Percentiles rank a stretch among this genome's conserved stretches.
Evolutionary conservation across 2,329 filamentous ascomycete genomes (phyloP).

Genomic region (Ascochyta clinopodiicola): DNA sequence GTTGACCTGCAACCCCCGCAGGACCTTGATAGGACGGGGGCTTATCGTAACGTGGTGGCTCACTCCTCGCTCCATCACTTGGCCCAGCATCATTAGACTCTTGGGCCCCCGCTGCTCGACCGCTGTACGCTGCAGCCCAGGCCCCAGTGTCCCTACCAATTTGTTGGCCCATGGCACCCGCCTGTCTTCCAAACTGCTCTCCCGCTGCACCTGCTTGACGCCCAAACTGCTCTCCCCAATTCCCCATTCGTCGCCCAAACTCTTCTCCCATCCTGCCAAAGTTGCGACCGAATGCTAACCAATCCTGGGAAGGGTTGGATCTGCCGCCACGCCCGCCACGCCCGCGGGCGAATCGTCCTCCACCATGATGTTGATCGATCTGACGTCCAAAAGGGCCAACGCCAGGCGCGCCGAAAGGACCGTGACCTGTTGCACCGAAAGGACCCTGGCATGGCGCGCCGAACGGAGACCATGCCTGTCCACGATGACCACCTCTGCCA

Average conservation of each 20-base stretch:
- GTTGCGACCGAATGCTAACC: constrained; percentile 25
- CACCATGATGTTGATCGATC: neutral
- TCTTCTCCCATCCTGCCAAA: constrained; percentile 41
- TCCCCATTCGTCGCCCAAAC: constrained; percentile 39
- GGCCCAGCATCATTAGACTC: constrained; percentile 7
- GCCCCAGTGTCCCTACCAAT: constrained; percentile 12
- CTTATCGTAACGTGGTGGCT: constrained; percentile 17
- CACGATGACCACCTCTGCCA: constrained; percentile 3
- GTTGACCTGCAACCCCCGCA: constrained; percentile 22
- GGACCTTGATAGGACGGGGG: constrained; percentile 24
- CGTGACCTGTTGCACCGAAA: constrained; percentile 16
- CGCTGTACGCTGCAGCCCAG: constrained; percentile 7
- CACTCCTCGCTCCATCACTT: constrained; percentile 7
- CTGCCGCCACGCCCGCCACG: constrained; percentile 2
- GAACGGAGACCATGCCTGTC: constrained; percentile 25
- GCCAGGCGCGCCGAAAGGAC: constrained; percentile 16
- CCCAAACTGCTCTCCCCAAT: constrained; percentile 40
- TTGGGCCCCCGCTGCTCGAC: neutral
- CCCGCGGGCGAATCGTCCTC: neutral
- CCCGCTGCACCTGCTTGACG: constrained; percentile 32
- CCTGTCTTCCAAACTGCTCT: constrained; percentile 25
- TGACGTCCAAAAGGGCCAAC: constrained; percentile 11
- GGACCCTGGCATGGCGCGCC: constrained; percentile 14
- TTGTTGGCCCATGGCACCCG: constrained; percentile 20
- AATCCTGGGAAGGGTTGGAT: constrained; percentile 18